phyloP scores from a whole-genome alignment of 768 basidiomycete species.

The Kwoniella dejecticola region DNA sequence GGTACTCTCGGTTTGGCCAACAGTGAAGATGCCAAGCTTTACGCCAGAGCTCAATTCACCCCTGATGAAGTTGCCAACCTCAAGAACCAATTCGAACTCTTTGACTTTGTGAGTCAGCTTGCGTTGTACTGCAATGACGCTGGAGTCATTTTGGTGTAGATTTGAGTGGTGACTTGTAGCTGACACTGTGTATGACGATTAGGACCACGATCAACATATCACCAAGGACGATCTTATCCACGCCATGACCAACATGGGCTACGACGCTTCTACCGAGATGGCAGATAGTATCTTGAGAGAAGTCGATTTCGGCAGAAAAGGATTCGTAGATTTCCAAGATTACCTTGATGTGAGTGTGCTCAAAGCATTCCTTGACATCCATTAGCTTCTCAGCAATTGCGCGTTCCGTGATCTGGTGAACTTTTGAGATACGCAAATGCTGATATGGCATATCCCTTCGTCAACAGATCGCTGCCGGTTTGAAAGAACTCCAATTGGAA shows the following conservation, averaged over 20 bases:
- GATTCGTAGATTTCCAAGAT: conserved; percentile 74
- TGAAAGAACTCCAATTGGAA: conserved; percentile 57
- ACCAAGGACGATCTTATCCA: conserved; percentile 69
- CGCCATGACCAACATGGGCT: conserved; percentile 75
- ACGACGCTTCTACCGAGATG: conserved; percentile 56
- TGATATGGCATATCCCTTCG: no score
- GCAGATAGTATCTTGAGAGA: conserved; percentile 55
- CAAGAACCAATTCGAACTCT: conserved; percentile 50
- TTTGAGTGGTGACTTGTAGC: no score
- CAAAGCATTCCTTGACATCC: no score
- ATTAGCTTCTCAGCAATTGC: no score
- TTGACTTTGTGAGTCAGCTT: conserved; percentile 52
- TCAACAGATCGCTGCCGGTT: conserved; percentile 58
- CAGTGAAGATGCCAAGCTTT: conserved; percentile 52
- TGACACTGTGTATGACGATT: conserved; percentile 29
- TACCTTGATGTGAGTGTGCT: conserved; percentile 79
- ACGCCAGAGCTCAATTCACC: conserved; percentile 64
- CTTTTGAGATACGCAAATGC: no score
- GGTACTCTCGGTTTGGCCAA: conserved; percentile 44
- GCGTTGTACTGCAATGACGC: conserved; percentile 51
- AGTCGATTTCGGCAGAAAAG: conserved; percentile 57
- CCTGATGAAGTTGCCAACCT: conserved; percentile 61
- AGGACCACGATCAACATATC: conserved; percentile 62
- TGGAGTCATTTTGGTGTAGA: conserved; percentile 36
- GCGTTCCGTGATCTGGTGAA: no score